These are phyloP conservation scores for Nevesoporus exiguus DNA, from an alignment of 768 basidiomycete species.

Conservation along the genomic window DNA sequence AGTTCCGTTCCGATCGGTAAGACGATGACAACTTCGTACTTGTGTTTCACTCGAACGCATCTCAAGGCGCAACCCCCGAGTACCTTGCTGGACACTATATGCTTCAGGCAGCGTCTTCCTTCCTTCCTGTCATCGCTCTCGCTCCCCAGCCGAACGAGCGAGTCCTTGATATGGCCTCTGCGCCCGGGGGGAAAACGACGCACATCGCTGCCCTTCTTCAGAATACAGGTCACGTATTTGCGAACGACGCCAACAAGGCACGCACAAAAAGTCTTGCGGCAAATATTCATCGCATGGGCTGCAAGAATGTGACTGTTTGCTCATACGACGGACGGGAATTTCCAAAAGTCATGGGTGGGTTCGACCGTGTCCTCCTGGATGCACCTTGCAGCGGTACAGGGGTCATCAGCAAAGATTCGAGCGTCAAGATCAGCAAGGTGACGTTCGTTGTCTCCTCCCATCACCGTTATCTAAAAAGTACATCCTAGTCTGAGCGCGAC, in stretches of 20 bases:
- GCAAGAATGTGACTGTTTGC: conserved; percentile 96
- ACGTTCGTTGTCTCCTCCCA: conserved; percentile 5
- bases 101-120: conserved; percentile 98
- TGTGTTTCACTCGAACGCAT: not conserved
- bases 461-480: conserved; percentile 6
- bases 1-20: conserved; percentile 89
- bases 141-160: conserved; percentile 90
- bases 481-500: conserved; percentile 80
- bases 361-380: conserved; percentile 94
- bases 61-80: conserved; percentile 87
- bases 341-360: conserved; percentile 98
- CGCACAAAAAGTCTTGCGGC: conserved; percentile 96
- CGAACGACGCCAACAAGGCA: conserved; percentile 93
- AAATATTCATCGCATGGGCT: conserved; percentile 94
- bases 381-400: conserved; percentile 98
- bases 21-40: conserved; percentile 1
- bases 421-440: conserved; percentile 98
- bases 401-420: conserved; percentile 95
- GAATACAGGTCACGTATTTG: conserved; percentile 97
- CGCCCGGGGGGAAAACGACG: conserved; percentile 97
- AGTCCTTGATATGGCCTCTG: conserved; percentile 97
- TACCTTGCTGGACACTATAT: conserved; percentile 99
- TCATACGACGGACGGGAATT: conserved; percentile 98
- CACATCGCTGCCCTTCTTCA: conserved; percentile 96
- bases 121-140: conserved; percentile 97